These are phyloP conservation scores for Phyllosticta citriasiana DNA, from an alignment of 2,329 filamentous ascomycete species.

Conservation along the genomic window DNA sequence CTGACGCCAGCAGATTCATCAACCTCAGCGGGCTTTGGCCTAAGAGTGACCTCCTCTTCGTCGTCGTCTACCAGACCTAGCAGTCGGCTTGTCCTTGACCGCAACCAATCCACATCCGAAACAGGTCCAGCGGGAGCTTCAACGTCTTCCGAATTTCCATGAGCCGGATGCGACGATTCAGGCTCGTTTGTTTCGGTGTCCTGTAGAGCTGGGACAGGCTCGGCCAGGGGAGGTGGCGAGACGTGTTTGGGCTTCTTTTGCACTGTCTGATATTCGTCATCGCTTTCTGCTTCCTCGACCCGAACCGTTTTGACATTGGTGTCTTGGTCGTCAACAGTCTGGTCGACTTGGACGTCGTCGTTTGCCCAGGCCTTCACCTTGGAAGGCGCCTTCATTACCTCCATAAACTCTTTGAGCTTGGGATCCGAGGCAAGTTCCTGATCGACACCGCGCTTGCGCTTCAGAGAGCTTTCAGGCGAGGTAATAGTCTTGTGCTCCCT, in stretches of 20 bases:
- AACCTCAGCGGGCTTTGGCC: slow-evolving; percentile 8
- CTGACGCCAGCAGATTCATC: slow-evolving; percentile 13
- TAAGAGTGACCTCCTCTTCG: slow-evolving; percentile 15
- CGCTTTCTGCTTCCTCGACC: slow-evolving; percentile 46
- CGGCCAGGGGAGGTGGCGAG: not conserved
- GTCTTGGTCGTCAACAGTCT: slow-evolving; percentile 13
- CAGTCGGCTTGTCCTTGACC: slow-evolving; percentile 76
- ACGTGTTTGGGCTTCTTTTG: slow-evolving; percentile 35
- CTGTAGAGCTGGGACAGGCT: not conserved
- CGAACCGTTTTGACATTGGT: slow-evolving; percentile 16
- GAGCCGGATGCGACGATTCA: not conserved
- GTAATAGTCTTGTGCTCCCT: slow-evolving; percentile 14
- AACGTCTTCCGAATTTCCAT: slow-evolving; percentile 17
- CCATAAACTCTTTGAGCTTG: slow-evolving; percentile 77
- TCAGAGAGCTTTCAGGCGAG: slow-evolving; percentile 34
- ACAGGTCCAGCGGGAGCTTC: slow-evolving; percentile 29
- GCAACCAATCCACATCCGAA: slow-evolving; percentile 83
- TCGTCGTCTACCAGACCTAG: slow-evolving; percentile 72
- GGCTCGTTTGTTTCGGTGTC: not conserved
- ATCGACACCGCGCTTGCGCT: slow-evolving; percentile 55
- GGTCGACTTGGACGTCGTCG: slow-evolving; percentile 31
- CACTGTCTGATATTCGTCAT: slow-evolving; percentile 64
- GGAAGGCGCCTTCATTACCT: slow-evolving; percentile 63
- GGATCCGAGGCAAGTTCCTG: slow-evolving; percentile 52
- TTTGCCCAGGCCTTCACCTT: slow-evolving; percentile 55